Evolutionary conservation across 345 rosid genomes (phyloP), one percentile per base, ranked within the genome.

Genomic region (Corymbia maculata): DNA sequence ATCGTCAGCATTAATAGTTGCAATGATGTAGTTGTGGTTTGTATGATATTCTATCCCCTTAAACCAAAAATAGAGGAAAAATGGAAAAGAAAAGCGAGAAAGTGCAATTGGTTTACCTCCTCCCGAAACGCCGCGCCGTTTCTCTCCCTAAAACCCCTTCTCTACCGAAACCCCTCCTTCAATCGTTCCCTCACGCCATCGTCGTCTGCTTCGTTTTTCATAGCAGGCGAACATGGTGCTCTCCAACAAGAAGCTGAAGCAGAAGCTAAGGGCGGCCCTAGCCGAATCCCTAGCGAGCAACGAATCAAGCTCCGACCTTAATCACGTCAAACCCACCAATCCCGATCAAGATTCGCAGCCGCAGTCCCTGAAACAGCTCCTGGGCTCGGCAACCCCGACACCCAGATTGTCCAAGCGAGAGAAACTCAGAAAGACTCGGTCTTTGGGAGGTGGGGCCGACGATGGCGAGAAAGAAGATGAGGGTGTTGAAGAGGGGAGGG

Each of bases 181-280:
- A 11, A 3, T 75, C 49, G 84, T 22, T 44, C 49, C 13, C 28
- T 42, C 82, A 3, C 84, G 26, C 51, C 86, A 36, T 28, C 24
- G 61, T 64, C 59, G 49, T 51, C 86, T 64, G 50, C 68, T 70
- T 4, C 42, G 42, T 51, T 55, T 50, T 16, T 53, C 22, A 5
- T 5, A 13, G 68, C 21, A 7, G 79, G 53, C 5, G 42, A 87
- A 44, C 84, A 96, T 97, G 99, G 99, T 96, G 87, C 90, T 96
- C 50, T 97, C 99, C 52, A 97, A 97, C 92, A 96, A 95, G 94
- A 97, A 97, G 93, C 95, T 97, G 57, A 97, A 97, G 94, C 95
- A 95, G 92, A 95, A 92, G 92, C 91, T 95, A n/a, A 91, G 97
- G 64, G 91, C 89, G 84, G 94, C 92, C 42, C 89, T 93, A 64